These are phyloP conservation scores for Kluyveromyces sp. DNA, from an alignment of 1,139 yeast genomes.

Conservation along the genomic window DNA sequence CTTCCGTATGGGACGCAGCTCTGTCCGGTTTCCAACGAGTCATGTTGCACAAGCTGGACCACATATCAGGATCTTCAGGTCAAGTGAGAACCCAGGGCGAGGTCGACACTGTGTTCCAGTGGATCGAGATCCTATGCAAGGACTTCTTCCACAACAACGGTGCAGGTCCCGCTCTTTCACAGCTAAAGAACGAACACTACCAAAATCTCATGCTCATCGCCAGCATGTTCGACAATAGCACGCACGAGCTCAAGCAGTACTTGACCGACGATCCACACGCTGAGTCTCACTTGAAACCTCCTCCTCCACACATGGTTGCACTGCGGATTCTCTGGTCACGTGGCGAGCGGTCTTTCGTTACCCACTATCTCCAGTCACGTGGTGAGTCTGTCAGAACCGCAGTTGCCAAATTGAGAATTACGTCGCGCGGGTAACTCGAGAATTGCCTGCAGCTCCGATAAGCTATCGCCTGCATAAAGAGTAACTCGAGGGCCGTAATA, in stretches of 20 bases:
- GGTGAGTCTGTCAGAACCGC: neutral
- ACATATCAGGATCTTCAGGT: constrained; percentile 15
- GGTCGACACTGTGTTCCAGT: constrained; percentile 61
- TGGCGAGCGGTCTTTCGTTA: constrained; percentile 1
- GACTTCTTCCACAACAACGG: constrained; percentile 80
- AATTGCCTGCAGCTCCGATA: too few species aligned
- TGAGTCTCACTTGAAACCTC: neutral
- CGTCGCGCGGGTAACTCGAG: neutral
- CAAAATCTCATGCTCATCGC: constrained; percentile 62
- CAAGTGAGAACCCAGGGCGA: constrained; percentile 45
- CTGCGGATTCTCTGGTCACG: constrained; percentile 7
- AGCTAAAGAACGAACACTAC: constrained; percentile 56
- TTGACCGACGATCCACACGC: neutral
- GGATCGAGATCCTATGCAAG: constrained; percentile 60
- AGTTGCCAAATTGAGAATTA: neutral
- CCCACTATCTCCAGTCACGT: constrained; percentile 2
- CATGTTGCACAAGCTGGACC: neutral
- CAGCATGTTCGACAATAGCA: constrained; percentile 56
- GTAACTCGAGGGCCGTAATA: too few species aligned
- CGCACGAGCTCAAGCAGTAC: constrained; percentile 37
- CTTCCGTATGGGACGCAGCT: constrained; percentile 3
- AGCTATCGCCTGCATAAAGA: neutral
- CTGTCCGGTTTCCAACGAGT: constrained; percentile 2
- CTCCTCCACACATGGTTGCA: neutral
- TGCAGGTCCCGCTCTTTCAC: constrained; percentile 68